Evolutionary conservation across 257 asterid species (phyloP), one percentile per base, ranked within the genome.

Genomic region (Solanum lycopersicoides): DNA sequence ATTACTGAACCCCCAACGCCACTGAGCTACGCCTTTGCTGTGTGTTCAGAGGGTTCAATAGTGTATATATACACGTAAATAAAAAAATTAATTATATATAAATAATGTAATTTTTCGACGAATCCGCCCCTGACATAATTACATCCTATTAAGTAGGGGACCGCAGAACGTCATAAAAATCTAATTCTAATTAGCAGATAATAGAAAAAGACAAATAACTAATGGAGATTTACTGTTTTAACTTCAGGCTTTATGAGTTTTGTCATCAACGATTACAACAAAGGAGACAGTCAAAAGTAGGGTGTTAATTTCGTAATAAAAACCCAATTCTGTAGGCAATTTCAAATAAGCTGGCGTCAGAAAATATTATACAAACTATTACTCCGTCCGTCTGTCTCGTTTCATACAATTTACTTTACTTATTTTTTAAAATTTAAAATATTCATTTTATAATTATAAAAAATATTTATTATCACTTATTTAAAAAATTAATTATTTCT

Each of bases 271-370:
- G 85, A 85, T 60, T n/a, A 35, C 35, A 88, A 85, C 90, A 90
- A 23, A 90, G n/a, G 66, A 79, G 11, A 79, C 23, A 5, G 42
- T 80, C 87, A 35, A 85, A 91, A 92, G 92, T 88, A 91, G 91
- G 89, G 91, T 90, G 97, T 85, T 94, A 91, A 89, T 92, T 93
- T 91, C 92, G 94, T 93, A 93, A 93, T 91, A 88, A 88, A 85
- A 91, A 3, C 76, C 87, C 6, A 56, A 63, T 86, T 88, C 71
- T 75, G 89, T 88, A 92, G 77, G 95, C 89, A 89, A 89, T 89
- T 85, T 74, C 86, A 72, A 88, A 89, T 72, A 86, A 84, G 82
- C 83, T 37, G 88, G 25, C 89, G 96, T 92, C 96, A 93, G 93
- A 90, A 94, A 92, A 93, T 96, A 93, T 79, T 94, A 90, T 47